Evolutionary conservation across 2,329 filamentous ascomycete genomes (phyloP), one percentile per base, ranked within the genome.

Genomic region (Neonectria coccinea): DNA sequence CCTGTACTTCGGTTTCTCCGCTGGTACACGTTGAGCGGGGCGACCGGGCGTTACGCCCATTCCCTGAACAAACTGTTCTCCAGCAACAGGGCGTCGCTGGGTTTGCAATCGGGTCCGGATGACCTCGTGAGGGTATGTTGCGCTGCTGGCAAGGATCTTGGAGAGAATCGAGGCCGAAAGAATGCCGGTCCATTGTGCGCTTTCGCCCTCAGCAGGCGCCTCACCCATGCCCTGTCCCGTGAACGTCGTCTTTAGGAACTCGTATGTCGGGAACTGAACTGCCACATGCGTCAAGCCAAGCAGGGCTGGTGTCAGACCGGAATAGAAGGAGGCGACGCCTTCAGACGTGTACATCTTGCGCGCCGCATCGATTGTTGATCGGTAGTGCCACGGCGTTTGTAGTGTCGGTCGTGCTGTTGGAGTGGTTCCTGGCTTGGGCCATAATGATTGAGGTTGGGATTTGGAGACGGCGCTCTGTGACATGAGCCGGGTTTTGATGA

Each of bases 401-500:
- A 88, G 81, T 11, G 80, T 81, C 29, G 86, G 85, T 57, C 85
- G 81, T 16, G 84, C 81, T 3, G 86, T 87, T 20, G 86, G 85
- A 2, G 85, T 87, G 73, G 82, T 86, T 59, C 80, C 76, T 12
- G 84, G 79, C 70, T 83, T 83, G 48, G 86, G 73, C 70, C 65
- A 80, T 82, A 79, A 16, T 79, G 83, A 75, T 76, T 83, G 76
- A 80, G 56, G 59, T 31, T 70, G 78, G 76, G 67, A 79, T 31
- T 69, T 78, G 76, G 67, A 79, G 76, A 79, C 70, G 80, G 84
- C 68, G 86, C 89, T 91, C 82, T 98, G 96, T 41, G 96, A 97
- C 96, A 98, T 98, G 72, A 99, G 87, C 70, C 96, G 88, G 53
- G 96, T 99, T 81, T 99, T 99, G 82, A 99, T 97, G 41, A 99